Evolutionary conservation across 306 rosid species (phyloP).

Genomic region (Pyrus betulifolia): DNA sequence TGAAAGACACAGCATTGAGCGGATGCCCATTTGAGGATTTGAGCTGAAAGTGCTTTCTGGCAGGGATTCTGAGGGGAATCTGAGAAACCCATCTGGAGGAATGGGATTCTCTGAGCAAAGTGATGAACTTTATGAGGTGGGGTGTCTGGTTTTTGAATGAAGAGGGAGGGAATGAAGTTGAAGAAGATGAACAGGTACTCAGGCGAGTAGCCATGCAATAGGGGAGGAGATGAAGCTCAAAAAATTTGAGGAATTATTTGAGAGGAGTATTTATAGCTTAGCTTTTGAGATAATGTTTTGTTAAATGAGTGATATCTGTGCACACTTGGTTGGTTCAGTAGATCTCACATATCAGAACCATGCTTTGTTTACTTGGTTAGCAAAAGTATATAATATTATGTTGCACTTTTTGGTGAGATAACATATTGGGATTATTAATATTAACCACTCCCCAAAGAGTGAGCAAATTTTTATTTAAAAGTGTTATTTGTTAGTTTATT

Average conservation of each 20-base stretch:
- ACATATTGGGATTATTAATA: no score
- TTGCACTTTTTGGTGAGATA: no score
- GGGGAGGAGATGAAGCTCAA: neutral
- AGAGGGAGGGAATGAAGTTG: conserved; percentile 30
- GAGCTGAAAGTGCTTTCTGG: conserved; percentile 46
- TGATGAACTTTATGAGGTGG: conserved; percentile 20
- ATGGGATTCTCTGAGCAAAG: conserved; percentile 21
- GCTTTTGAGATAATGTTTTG: neutral
- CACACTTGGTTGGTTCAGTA: no score
- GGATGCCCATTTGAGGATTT: conserved; percentile 79
- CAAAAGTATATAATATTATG: no score
- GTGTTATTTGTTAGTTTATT: no score
- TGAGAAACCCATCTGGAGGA: conserved; percentile 32
- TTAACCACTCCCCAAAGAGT: no score
- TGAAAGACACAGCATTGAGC: conserved; percentile 49
- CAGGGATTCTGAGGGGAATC: conserved; percentile 21
- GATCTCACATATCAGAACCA: neutral
- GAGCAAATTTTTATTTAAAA: no score
- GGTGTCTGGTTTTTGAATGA: conserved; percentile 35
- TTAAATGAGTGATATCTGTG: neutral
- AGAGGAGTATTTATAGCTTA: neutral
- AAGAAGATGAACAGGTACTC: conserved; percentile 33
- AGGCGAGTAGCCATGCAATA: conserved; percentile 52
- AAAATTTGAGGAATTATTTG: conserved; percentile 2
- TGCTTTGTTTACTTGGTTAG: neutral